Evolutionary conservation across 176 grass and related monocot genomes (phyloP).

Genomic region (Melocanna baccifera): DNA sequence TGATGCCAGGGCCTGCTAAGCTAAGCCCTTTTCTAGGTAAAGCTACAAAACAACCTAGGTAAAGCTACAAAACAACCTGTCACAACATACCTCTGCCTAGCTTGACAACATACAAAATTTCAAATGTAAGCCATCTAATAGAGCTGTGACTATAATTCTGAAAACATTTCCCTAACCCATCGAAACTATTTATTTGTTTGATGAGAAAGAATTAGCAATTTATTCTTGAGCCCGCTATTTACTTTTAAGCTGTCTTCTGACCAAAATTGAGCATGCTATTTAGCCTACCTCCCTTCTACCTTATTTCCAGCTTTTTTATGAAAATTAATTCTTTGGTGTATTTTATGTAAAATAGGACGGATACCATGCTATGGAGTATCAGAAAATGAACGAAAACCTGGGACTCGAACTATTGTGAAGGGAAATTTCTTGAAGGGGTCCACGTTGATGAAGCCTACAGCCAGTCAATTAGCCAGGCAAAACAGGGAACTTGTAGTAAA

Average conservation of each 20-base stretch:
- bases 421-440: slow-evolving; percentile 50
- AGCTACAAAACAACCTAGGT: not conserved
- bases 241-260: not conserved
- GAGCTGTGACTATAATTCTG: not conserved
- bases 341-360: slow-evolving; percentile 41
- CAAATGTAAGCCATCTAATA: not conserved
- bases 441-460: slow-evolving; percentile 92
- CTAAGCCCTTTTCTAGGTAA: not conserved
- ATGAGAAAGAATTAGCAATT: not conserved
- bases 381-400: slow-evolving; percentile 29
- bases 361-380: slow-evolving; percentile 19
- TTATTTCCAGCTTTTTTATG: not conserved
- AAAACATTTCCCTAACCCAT: not conserved
- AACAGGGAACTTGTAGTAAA: slow-evolving; percentile 34
- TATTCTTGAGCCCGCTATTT: not conserved
- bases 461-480: slow-evolving; percentile 82
- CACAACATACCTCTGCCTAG: not conserved
- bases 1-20: not conserved
- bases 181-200: not conserved
- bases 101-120: not conserved
- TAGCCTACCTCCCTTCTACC: slow-evolving; percentile 1
- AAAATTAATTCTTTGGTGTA: not conserved
- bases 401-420: slow-evolving; percentile 26
- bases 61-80: not conserved
- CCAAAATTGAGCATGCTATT: not conserved